These are phyloP conservation scores for Alternaria sp. DNA, from an alignment of 2,329 filamentous ascomycete genomes.

Conservation along the genomic window DNA sequence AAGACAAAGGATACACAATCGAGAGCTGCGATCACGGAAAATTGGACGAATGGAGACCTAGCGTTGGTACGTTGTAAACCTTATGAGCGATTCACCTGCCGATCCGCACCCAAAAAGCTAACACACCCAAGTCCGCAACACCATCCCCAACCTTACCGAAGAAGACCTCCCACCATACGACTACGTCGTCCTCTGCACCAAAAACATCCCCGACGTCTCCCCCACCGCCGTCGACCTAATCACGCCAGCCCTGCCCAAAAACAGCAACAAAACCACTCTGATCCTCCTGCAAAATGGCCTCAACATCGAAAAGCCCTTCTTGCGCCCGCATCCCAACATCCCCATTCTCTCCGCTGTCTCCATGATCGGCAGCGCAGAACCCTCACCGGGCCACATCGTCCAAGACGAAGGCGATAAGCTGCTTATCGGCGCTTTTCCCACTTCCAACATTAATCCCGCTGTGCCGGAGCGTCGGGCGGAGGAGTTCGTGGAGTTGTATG, in stretches of 20 bases:
- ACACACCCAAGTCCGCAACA: slow-evolving; percentile 52
- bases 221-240: slow-evolving; percentile 59
- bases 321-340: slow-evolving; percentile 59
- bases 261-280: slow-evolving; percentile 58
- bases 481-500: slow-evolving; percentile 58
- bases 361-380: slow-evolving; percentile 60
- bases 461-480: slow-evolving; percentile 42
- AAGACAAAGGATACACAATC: slow-evolving; percentile 59
- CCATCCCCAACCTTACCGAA: slow-evolving; percentile 54
- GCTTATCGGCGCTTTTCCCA: slow-evolving; percentile 58
- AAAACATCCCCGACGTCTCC: slow-evolving; percentile 62
- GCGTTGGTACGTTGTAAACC: slow-evolving; percentile 40
- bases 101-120: neutral
- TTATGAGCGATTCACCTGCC: neutral
- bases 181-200: slow-evolving; percentile 64
- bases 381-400: slow-evolving; percentile 54
- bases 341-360: slow-evolving; percentile 61
- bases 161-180: slow-evolving; percentile 54
- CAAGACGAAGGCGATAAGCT: slow-evolving; percentile 61
- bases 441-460: slow-evolving; percentile 37
- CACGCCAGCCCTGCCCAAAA: slow-evolving; percentile 57
- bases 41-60: slow-evolving; percentile 58
- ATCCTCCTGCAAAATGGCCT: slow-evolving; percentile 68
- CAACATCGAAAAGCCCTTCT: slow-evolving; percentile 65
- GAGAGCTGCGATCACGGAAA: slow-evolving; percentile 62